Percentiles rank a stretch among this genome's conserved stretches.
These are phyloP conservation scores for Saitozyma podzolica DNA, from an alignment of 768 basidiomycete genomes.

Conservation along the genomic window DNA sequence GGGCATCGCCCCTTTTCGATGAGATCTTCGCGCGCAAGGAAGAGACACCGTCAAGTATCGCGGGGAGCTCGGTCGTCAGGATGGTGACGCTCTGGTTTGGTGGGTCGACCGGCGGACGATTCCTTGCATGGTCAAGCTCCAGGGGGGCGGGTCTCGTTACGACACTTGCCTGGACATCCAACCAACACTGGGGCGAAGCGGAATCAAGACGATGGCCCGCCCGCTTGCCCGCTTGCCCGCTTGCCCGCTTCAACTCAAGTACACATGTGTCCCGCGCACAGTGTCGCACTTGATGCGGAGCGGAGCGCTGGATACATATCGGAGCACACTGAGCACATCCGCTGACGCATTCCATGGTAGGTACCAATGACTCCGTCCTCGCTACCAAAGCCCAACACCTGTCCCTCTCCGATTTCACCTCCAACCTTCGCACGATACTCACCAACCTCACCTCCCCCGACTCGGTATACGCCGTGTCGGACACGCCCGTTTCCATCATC, in stretches of 20 bases:
- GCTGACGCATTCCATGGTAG: neutral
- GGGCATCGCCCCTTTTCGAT: constrained; percentile 20
- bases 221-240: no score
- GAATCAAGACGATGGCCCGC: no score
- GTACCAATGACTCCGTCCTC: constrained; percentile 12
- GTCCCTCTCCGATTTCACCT: constrained; percentile 16
- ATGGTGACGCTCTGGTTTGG: constrained; percentile 41
- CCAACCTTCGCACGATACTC: constrained; percentile 23
- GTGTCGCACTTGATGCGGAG: constrained; percentile 31
- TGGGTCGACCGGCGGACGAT: constrained; percentile 5
- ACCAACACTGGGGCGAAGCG: no score
- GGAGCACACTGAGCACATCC: no score
- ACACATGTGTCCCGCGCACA: neutral
- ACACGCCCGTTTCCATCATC: constrained; percentile 12
- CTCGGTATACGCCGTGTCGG: constrained; percentile 14
- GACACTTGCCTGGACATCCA: no score
- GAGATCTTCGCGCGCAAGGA: constrained; percentile 29
- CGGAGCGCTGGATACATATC: neutral
- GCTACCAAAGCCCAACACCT: constrained; percentile 11
- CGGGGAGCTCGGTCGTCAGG: constrained; percentile 13
- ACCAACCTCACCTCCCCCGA: constrained; percentile 21
- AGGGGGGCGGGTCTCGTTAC: no score
- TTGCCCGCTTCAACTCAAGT: neutral
- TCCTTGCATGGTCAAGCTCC: no score
- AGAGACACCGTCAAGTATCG: constrained; percentile 8